phyloP scores from a whole-genome alignment of 192 early-diverging fungal genomes.

The Lunasporangiospora selenospora region DNA sequence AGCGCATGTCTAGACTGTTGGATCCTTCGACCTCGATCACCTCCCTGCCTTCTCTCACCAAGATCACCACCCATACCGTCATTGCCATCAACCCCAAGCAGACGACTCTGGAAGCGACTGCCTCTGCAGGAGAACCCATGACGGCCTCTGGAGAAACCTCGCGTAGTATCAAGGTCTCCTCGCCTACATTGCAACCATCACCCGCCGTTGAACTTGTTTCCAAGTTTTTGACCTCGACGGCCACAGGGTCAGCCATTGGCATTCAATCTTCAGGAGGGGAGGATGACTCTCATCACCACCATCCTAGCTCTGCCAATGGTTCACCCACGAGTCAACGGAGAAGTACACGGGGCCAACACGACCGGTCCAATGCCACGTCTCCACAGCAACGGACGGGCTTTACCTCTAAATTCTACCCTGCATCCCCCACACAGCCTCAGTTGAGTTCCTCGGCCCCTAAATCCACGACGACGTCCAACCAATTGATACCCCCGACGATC shows the following conservation, averaged over 20 bases:
- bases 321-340: conserved; percentile 4
- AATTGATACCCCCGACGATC: conserved; percentile 33
- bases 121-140: conserved; percentile 5
- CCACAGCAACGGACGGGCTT: conserved; percentile 28
- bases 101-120: too few relatives aligned
- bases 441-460: conserved; percentile 40
- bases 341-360: conserved; percentile 2
- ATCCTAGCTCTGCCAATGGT: conserved; percentile 2
- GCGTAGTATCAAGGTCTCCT: conserved; percentile 3
- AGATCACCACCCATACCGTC: conserved; percentile 34
- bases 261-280: background rate
- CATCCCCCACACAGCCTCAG: conserved; percentile 22
- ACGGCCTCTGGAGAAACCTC: background rate
- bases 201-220: conserved; percentile 28
- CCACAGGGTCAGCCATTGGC: background rate
- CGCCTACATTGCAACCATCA: conserved; percentile 21
- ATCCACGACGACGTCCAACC: conserved; percentile 17
- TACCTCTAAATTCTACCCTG: conserved; percentile 40
- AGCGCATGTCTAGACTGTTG: conserved; percentile 34
- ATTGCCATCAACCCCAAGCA: conserved; percentile 32
- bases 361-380: conserved; percentile 29
- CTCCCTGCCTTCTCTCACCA: conserved; percentile 23
- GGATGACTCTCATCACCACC: conserved; percentile 15
- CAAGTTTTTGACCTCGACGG: conserved; percentile 16
- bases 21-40: conserved; percentile 27